These are phyloP conservation scores for Cryptosporidium viatorum DNA, from an alignment of 169 alveolate species.

Conservation along the genomic window DNA sequence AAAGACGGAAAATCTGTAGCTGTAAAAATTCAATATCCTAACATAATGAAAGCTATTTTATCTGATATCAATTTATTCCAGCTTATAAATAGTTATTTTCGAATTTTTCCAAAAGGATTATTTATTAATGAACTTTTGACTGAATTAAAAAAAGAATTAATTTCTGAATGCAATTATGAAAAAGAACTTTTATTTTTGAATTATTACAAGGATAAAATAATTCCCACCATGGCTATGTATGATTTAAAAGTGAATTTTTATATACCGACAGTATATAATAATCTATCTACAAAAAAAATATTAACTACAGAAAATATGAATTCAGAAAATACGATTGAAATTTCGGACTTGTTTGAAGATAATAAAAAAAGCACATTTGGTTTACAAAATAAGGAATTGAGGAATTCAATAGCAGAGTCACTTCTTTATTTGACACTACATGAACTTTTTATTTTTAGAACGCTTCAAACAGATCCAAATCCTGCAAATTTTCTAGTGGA, in stretches of 20 bases:
- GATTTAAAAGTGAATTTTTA: slow-evolving; percentile 72
- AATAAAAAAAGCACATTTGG: slow-evolving; percentile 65
- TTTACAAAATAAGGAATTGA: slow-evolving; percentile 32
- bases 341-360: slow-evolving; percentile 44
- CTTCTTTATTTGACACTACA: slow-evolving; percentile 84
- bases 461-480: slow-evolving; percentile 92
- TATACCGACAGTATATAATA: slow-evolving; percentile 12
- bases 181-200: slow-evolving; percentile 77
- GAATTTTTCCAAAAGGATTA: slow-evolving; percentile 79
- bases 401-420: slow-evolving; percentile 86
- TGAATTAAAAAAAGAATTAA: slow-evolving; percentile 78
- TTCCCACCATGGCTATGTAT: slow-evolving; percentile 39
- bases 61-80: slow-evolving; percentile 76
- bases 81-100: slow-evolving; percentile 28
- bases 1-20: slow-evolving; percentile 77
- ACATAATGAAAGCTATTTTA: slow-evolving; percentile 72
- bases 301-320: slow-evolving; percentile 68
- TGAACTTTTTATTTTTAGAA: slow-evolving; percentile 87
- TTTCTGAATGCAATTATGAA: slow-evolving; percentile 81
- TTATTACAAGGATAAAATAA: slow-evolving; percentile 55
- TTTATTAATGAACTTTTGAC: slow-evolving; percentile 79
- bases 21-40: slow-evolving; percentile 77
- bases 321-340: background rate
- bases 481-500: slow-evolving; percentile 90
- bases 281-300: slow-evolving; percentile 71